Evolutionary conservation across 2,329 filamentous ascomycete species (phyloP).

Genomic region (Aureobasidium sp.): DNA sequence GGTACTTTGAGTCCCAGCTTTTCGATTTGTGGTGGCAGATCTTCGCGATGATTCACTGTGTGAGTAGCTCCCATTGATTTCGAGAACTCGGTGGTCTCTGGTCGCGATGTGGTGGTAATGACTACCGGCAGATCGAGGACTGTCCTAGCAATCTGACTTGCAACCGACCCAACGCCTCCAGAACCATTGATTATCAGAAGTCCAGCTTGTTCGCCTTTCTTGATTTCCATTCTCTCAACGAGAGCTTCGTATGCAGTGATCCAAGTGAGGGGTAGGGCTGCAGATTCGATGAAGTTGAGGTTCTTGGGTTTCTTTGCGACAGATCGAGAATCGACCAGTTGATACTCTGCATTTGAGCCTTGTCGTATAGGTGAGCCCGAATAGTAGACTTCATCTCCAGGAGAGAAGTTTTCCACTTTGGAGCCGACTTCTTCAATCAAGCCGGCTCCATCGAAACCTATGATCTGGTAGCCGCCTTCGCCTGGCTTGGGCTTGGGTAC

Average conservation of each 20-base stretch:
- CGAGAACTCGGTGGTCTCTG: conserved; percentile 32
- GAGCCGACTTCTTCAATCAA: conserved; percentile 25
- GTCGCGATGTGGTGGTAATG: conserved; percentile 34
- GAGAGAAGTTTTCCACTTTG: conserved; percentile 28
- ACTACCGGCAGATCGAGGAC: conserved; percentile 34
- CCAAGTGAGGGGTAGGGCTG: conserved; percentile 37
- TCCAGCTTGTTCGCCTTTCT: conserved; percentile 28
- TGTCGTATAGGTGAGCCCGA: conserved; percentile 31
- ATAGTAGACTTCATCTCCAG: conserved; percentile 38
- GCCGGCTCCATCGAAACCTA: conserved; percentile 37
- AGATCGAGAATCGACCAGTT: conserved; percentile 33
- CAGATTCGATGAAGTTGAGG: conserved; percentile 32
- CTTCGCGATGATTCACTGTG: conserved; percentile 34
- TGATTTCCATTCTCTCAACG: conserved; percentile 34
- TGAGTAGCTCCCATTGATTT: conserved; percentile 36
- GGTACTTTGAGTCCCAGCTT: conserved; percentile 28
- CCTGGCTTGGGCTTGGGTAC: conserved; percentile 17
- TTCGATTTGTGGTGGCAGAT: conserved; percentile 31
- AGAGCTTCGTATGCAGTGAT: conserved; percentile 37
- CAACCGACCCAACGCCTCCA: conserved; percentile 37
- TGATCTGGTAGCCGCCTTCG: conserved; percentile 25
- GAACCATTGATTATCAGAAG: conserved; percentile 40
- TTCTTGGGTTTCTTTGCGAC: conserved; percentile 32
- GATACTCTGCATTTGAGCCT: conserved; percentile 35
- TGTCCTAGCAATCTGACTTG: conserved; percentile 35